Evolutionary conservation across 2,329 filamentous ascomycete genomes (phyloP).

Genomic region (Stachybotrys echinatus): DNA sequence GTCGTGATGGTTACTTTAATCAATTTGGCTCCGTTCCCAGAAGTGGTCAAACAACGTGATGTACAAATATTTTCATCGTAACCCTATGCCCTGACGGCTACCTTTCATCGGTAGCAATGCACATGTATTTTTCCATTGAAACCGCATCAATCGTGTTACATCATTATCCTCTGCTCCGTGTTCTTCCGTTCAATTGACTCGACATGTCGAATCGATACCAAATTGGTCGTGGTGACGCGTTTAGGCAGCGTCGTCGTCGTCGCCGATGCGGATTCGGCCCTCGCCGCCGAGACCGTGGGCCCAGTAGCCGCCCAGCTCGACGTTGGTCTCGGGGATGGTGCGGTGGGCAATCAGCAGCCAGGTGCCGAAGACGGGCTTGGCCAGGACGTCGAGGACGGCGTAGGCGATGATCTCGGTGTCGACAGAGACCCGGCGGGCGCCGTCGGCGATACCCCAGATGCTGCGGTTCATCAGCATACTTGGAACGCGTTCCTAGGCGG

Average conservation of each 20-base stretch:
- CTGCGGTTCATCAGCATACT: conserved; percentile 5
- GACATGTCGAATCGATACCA: background rate
- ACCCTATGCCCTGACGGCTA: too few species aligned
- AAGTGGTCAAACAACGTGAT: too few species aligned
- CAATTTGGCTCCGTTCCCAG: too few species aligned
- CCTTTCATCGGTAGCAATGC: too few species aligned
- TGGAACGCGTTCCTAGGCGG: too few species aligned
- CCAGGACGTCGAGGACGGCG: conserved; percentile 21
- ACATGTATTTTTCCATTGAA: too few species aligned
- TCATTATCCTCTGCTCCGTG: too few species aligned
- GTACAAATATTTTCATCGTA: too few species aligned
- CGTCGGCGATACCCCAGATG: conserved; percentile 20
- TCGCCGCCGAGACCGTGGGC: conserved; percentile 26
- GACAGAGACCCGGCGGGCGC: conserved; percentile 17
- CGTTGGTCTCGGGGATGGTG: conserved; percentile 26
- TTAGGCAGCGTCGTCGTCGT: conserved; percentile 23
- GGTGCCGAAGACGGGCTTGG: conserved; percentile 21
- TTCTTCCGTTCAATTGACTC: too few species aligned
- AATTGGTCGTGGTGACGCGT: background rate
- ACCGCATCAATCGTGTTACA: too few species aligned
- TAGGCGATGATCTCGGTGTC: conserved; percentile 23
- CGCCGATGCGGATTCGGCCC: conserved; percentile 32
- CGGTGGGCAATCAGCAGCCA: conserved; percentile 30
- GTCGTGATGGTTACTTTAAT: too few species aligned
- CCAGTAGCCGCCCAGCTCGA: conserved; percentile 33